Conservation (phyloP, 495 filamentous ascomycete species). For the Penicillium angulare region DNA sequence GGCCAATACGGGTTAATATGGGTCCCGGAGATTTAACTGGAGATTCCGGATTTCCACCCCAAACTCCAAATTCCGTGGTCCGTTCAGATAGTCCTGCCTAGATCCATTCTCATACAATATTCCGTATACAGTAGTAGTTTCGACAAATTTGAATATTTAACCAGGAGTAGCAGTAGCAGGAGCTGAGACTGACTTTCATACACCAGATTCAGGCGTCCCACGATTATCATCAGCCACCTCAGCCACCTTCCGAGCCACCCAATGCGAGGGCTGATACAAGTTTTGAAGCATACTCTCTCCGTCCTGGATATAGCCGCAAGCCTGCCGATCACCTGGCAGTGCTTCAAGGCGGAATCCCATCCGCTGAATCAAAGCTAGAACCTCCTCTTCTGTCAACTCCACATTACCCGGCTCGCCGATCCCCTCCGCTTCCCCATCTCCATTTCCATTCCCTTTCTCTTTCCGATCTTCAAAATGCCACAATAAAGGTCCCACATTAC, state of each 20-base stretch:
- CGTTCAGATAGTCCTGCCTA: too few species aligned
- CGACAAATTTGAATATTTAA: too few species aligned
- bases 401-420: constrained; percentile 81
- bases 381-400: constrained; percentile 85
- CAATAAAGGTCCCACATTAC: constrained; percentile 85
- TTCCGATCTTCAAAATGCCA: constrained; percentile 77
- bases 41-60: too few species aligned
- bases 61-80: too few species aligned
- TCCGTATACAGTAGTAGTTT: too few species aligned
- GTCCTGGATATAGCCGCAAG: constrained; percentile 83
- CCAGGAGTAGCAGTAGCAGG: too few species aligned
- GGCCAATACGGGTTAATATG: neutral
- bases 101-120: too few species aligned
- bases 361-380: constrained; percentile 68
- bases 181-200: too few species aligned
- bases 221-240: neutral
- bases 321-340: constrained; percentile 43
- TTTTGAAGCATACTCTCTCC: constrained; percentile 79
- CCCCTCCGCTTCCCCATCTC: constrained; percentile 34
- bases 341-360: constrained; percentile 75
- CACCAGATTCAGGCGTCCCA: too few species aligned
- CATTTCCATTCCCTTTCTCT: constrained; percentile 21
- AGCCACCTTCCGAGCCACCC: constrained; percentile 72
- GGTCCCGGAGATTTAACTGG: neutral
- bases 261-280: constrained; percentile 71